Conservation (phyloP, 495 filamentous ascomycete genomes). For the Talaromyces thailandensis region DNA sequence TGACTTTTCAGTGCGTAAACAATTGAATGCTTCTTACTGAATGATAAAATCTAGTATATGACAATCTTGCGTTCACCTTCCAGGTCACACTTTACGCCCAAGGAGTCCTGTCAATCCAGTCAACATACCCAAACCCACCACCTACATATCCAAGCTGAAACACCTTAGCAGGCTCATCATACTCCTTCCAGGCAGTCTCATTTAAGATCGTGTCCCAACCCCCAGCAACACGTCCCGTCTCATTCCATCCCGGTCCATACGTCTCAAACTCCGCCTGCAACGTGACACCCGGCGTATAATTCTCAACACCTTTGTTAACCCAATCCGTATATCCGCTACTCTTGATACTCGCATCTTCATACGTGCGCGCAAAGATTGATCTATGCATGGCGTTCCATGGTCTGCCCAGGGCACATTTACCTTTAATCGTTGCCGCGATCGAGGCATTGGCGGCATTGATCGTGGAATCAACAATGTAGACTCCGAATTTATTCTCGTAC, state of each 20-base stretch:
- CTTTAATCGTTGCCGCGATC: conserved; percentile 32
- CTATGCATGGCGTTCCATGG: conserved; percentile 50
- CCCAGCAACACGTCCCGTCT: conserved; percentile 29
- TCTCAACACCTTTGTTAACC: conserved; percentile 25
- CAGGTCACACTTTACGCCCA: neutral
- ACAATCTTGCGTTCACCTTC: no score
- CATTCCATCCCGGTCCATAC: conserved; percentile 48
- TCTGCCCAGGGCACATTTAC: conserved; percentile 46
- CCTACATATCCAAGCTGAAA: conserved; percentile 35
- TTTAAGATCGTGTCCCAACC: conserved; percentile 36
- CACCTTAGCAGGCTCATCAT: conserved; percentile 39
- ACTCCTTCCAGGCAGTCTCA: conserved; percentile 27
- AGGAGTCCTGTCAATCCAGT: conserved; percentile 41
- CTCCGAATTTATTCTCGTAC: conserved; percentile 52
- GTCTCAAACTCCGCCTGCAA: conserved; percentile 46
- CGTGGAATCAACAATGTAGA: conserved; percentile 45
- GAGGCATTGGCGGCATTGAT: conserved; percentile 42
- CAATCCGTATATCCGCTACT: conserved; percentile 47
- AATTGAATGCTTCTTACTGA: neutral
- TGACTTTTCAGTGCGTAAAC: neutral
- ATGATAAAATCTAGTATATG: no score
- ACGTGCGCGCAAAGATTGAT: conserved; percentile 42
- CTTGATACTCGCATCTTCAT: conserved; percentile 42
- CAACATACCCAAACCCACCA: conserved; percentile 37
- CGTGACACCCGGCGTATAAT: conserved; percentile 34